These are phyloP conservation scores for Vigna hirtella DNA, from an alignment of 306 rosid genomes.

Conservation along the genomic window DNA sequence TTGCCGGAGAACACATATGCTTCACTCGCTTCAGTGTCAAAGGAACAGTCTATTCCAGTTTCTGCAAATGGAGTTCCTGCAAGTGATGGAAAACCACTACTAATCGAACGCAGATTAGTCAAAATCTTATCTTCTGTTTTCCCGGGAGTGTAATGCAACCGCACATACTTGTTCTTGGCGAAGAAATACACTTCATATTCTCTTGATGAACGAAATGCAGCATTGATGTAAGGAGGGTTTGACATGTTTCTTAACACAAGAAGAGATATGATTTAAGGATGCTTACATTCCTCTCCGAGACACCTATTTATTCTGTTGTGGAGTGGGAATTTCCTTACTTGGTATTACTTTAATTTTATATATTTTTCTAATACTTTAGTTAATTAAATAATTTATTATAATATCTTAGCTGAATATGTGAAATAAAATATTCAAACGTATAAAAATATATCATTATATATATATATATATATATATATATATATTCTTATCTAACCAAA, in stretches of 20 bases:
- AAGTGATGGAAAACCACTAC: background rate
- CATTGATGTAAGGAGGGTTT: background rate
- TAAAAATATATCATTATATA: too few relatives aligned
- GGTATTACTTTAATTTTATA: too few relatives aligned
- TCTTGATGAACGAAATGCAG: background rate
- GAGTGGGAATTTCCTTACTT: too few relatives aligned
- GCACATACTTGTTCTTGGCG: background rate
- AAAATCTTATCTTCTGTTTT: background rate
- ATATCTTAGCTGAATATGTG: too few relatives aligned
- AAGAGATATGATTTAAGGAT: too few relatives aligned
- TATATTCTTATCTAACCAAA: too few relatives aligned
- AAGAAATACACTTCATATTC: background rate
- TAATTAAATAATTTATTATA: too few relatives aligned
- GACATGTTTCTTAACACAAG: background rate
- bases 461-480: too few relatives aligned
- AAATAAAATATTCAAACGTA: too few relatives aligned
- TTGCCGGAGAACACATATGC: background rate
- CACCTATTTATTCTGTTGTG: too few relatives aligned
- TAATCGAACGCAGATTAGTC: background rate
- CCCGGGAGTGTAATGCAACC: background rate
- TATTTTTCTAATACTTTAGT: too few relatives aligned
- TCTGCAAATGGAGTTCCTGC: background rate
- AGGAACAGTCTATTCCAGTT: background rate
- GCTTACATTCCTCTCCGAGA: too few relatives aligned
- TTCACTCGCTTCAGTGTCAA: background rate